These are phyloP conservation scores for Thalassiosira exigua DNA, from an alignment of 352 stramenopile species.

Conservation along the genomic window DNA sequence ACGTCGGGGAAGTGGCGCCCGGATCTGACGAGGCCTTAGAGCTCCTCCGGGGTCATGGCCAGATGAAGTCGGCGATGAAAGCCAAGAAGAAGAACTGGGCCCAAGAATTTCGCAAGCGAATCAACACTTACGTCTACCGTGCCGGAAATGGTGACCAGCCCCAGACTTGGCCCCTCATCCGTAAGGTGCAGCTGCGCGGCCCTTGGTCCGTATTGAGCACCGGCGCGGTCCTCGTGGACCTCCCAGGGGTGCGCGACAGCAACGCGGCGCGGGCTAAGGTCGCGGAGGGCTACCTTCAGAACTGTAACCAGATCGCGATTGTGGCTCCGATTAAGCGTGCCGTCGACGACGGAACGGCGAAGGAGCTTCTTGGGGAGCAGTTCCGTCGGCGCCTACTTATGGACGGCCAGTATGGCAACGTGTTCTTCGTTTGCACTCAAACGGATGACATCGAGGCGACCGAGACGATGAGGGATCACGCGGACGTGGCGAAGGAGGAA, in stretches of 20 bases:
- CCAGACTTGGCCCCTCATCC: constrained; percentile 66
- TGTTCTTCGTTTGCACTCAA: constrained; percentile 65
- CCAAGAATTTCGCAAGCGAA: constrained; percentile 32
- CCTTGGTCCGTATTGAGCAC: constrained; percentile 51
- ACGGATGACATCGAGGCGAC: constrained; percentile 50
- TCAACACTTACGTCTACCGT: constrained; percentile 58
- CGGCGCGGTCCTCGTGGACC: constrained; percentile 51
- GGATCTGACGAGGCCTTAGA: constrained; percentile 30
- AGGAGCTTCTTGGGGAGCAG: constrained; percentile 57
- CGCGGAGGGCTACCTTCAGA: constrained; percentile 54
- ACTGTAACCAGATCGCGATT: constrained; percentile 60
- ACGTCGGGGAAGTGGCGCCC: constrained; percentile 30
- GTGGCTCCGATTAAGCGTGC: constrained; percentile 59
- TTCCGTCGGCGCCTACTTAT: constrained; percentile 59
- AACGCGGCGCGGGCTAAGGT: constrained; percentile 60
- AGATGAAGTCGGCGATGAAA: constrained; percentile 26
- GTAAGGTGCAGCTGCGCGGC: constrained; percentile 46
- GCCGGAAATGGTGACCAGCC: constrained; percentile 49
- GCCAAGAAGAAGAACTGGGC: constrained; percentile 43
- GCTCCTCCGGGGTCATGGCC: constrained; percentile 6
- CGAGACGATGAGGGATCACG: constrained; percentile 62
- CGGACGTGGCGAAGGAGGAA: constrained; percentile 44
- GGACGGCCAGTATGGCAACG: constrained; percentile 60
- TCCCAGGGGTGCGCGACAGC: constrained; percentile 53
- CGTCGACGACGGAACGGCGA: constrained; percentile 62